Conservation (phyloP, 768 basidiomycete genomes). For the Hericium coralloides region DNA sequence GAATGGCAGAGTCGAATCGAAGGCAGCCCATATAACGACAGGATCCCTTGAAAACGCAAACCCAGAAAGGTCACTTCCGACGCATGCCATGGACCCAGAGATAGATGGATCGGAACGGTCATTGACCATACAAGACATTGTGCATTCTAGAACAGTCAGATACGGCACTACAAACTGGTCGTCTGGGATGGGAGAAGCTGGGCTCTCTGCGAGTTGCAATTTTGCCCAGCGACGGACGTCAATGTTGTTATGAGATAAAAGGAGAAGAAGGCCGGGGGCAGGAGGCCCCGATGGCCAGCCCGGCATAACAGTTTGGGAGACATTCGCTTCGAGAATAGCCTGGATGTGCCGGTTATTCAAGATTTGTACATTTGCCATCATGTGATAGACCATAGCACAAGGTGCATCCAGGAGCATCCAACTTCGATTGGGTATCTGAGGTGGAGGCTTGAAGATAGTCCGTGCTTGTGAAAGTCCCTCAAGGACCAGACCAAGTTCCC, state of each 20-base stretch:
- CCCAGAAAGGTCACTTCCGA: background rate
- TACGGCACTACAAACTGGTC: constrained; percentile 43
- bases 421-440: background rate
- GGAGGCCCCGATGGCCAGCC: constrained; percentile 52
- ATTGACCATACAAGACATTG: constrained; percentile 16
- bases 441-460: background rate
- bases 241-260: constrained; percentile 42
- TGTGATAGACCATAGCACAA: constrained; percentile 49
- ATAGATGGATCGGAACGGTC: too few species aligned
- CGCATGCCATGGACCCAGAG: too few species aligned
- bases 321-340: constrained; percentile 27
- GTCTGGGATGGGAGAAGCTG: constrained; percentile 34
- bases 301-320: constrained; percentile 28
- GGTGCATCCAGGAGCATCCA: constrained; percentile 33
- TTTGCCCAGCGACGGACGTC: constrained; percentile 55
- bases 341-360: constrained; percentile 43
- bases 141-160: constrained; percentile 29
- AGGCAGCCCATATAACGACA: constrained; percentile 44
- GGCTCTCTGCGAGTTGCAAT: constrained; percentile 30
- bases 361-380: constrained; percentile 51
- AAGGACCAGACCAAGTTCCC: constrained; percentile 51
- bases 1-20: constrained; percentile 37
- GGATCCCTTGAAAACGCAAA: constrained; percentile 29
- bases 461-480: constrained; percentile 20
- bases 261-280: constrained; percentile 51